Conservation (phyloP, 2,329 filamentous ascomycete genomes). For the Madurella mycetomatis region DNA sequence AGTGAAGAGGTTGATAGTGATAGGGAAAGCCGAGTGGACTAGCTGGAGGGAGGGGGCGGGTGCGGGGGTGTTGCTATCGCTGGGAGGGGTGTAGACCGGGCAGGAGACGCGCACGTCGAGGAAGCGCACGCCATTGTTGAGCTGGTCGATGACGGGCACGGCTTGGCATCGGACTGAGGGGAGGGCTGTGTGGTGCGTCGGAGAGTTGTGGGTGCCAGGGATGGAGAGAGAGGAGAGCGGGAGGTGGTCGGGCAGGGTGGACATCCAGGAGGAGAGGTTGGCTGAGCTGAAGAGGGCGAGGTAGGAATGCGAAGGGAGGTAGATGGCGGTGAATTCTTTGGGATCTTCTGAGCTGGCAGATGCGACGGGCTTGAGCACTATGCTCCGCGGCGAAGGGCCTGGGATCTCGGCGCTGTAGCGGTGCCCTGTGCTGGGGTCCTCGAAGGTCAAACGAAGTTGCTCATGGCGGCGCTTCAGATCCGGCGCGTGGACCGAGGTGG, state of each 20-base stretch:
- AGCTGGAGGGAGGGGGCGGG: conserved; percentile 62
- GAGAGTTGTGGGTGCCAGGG: conserved; percentile 92
- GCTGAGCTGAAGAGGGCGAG: conserved; percentile 67
- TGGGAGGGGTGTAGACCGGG: conserved; percentile 3
- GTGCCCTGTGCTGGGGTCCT: conserved; percentile 48
- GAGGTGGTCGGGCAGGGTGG: conserved; percentile 63
- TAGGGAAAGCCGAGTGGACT: conserved; percentile 86
- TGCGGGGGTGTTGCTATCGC: conserved; percentile 6
- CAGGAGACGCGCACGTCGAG: conserved; percentile 74
- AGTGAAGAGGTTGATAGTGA: conserved; percentile 56
- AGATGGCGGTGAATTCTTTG: conserved; percentile 63
- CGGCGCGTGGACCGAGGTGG: conserved; percentile 58
- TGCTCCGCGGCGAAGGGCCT: conserved; percentile 55
- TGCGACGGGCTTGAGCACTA: conserved; percentile 46
- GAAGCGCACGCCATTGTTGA: conserved; percentile 88
- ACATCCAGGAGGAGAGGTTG: conserved; percentile 75
- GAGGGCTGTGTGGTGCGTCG: conserved; percentile 76
- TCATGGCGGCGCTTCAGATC: conserved; percentile 51
- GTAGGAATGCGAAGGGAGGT: conserved; percentile 51
- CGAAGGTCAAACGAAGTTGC: conserved; percentile 69
- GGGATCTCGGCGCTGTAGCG: conserved; percentile 71
- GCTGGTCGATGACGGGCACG: conserved; percentile 69
- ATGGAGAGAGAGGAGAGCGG: conserved; percentile 80
- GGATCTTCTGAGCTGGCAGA: conserved; percentile 33
- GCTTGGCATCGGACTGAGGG: conserved; percentile 93